Evolutionary conservation across 371 early-diverging fungal species (phyloP).

Genomic region (Thermomucor indicae-seudaticae): DNA sequence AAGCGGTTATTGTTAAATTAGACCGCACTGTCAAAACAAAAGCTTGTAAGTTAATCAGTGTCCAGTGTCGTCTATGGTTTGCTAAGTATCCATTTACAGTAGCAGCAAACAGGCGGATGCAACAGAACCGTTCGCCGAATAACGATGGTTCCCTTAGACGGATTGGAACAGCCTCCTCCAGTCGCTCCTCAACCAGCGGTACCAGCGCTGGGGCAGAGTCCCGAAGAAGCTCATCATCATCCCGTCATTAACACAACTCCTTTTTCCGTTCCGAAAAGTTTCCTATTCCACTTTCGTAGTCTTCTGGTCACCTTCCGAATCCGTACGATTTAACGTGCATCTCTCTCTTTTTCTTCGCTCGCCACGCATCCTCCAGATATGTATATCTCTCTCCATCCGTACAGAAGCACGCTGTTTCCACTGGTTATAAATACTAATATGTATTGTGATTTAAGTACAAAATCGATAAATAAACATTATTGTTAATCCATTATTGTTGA

Average conservation of each 20-base stretch:
- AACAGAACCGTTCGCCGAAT: neutral
- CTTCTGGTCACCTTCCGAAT: too few relatives aligned
- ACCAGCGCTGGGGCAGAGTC: neutral
- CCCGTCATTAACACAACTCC: too few relatives aligned
- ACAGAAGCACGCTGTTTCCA: too few relatives aligned
- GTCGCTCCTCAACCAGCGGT: neutral
- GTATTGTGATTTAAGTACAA: too few relatives aligned
- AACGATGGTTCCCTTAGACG: neutral
- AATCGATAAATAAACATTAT: too few relatives aligned
- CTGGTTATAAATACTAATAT: too few relatives aligned
- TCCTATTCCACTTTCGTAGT: too few relatives aligned
- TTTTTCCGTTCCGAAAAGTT: too few relatives aligned
- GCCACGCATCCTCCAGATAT: too few relatives aligned
- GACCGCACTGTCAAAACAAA: slow-evolving; percentile 26
- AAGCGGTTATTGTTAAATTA: slow-evolving; percentile 22
- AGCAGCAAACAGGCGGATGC: neutral
- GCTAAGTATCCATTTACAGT: neutral
- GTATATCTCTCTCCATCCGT: too few relatives aligned
- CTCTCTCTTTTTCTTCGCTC: slow-evolving; percentile 1
- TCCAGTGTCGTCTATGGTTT: neutral
- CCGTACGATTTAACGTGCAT: too few relatives aligned
- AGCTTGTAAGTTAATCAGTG: slow-evolving; percentile 1
- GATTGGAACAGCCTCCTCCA: neutral
- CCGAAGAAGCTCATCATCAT: neutral
- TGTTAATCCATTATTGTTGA: too few relatives aligned